Conservation (phyloP, 805 yeast genomes). For the Spathaspora sp. region DNA sequence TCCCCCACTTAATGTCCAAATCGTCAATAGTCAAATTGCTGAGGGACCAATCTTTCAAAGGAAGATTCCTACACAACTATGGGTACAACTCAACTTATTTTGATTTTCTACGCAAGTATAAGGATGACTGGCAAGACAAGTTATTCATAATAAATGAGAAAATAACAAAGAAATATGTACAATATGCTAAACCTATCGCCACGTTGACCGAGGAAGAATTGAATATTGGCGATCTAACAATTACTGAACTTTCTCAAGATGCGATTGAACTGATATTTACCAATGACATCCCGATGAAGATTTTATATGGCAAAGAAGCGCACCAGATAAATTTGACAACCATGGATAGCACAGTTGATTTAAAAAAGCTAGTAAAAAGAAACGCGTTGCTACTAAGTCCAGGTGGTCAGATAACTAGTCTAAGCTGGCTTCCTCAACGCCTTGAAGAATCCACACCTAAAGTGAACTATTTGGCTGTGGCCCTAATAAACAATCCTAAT, state of each 20-base stretch:
- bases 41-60: slow-evolving; percentile 24
- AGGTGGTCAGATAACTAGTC: slow-evolving; percentile 51
- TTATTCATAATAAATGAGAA: slow-evolving; percentile 41
- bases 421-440: slow-evolving; percentile 47
- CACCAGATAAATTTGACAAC: background rate
- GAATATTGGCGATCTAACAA: slow-evolving; percentile 10
- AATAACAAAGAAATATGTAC: slow-evolving; percentile 8
- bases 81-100: slow-evolving; percentile 48
- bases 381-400: slow-evolving; percentile 28
- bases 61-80: slow-evolving; percentile 35
- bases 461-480: slow-evolving; percentile 47
- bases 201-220: slow-evolving; percentile 4
- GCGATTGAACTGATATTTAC: slow-evolving; percentile 6
- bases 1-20: background rate
- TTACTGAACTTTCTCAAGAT: slow-evolving; percentile 4
- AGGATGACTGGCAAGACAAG: slow-evolving; percentile 48
- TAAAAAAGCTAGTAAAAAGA: background rate
- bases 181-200: slow-evolving; percentile 1
- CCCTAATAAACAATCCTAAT: slow-evolving; percentile 35
- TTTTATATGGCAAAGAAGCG: background rate
- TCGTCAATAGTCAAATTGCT: slow-evolving; percentile 3
- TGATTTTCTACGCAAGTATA: slow-evolving; percentile 38
- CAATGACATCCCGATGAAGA: background rate
- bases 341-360: background rate
- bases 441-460: slow-evolving; percentile 6